A percentile compares a stretch with the other conserved stretches of the same genome.
Conservation (phyloP, 352 stramenopile genomes). For the Globisporangium middletonii region DNA sequence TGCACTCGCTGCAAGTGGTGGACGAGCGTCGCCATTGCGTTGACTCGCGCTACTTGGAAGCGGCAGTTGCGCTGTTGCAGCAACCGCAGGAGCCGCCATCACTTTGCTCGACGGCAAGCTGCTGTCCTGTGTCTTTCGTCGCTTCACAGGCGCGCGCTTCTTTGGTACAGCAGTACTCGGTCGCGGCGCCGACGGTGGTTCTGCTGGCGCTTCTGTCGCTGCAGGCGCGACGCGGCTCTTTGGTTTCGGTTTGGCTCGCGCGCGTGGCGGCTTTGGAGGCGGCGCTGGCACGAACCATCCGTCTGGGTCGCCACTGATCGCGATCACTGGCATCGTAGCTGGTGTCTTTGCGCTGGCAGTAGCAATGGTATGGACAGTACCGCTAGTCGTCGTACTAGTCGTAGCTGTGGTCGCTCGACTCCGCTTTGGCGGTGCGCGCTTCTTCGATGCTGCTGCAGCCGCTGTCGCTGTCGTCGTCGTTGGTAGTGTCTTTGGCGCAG, state of each 20-base stretch:
- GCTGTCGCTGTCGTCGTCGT: neutral
- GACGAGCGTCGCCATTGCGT: no score
- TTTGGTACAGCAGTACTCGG: neutral
- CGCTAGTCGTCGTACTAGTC: neutral
- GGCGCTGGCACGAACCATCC: no score
- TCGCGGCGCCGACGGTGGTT: neutral
- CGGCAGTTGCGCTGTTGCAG: neutral
- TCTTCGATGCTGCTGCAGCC: neutral
- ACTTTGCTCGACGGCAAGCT: neutral
- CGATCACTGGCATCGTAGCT: neutral
- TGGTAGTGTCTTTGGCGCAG: neutral
- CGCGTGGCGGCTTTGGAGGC: neutral
- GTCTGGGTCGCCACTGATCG: neutral
- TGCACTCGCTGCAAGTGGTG: no score
- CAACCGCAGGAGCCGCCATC: neutral
- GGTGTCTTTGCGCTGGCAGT: neutral
- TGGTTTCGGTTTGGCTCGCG: neutral
- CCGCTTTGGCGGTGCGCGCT: slow-evolving; percentile 4
- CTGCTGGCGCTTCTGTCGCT: neutral
- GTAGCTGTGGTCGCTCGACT: neutral
- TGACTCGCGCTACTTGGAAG: neutral
- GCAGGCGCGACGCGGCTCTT: neutral
- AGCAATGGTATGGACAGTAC: no score
- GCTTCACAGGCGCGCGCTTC: neutral
- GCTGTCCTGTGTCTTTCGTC: slow-evolving; percentile 3